A percentile compares a stretch with the other conserved stretches of the same genome.
Evolutionary conservation across 1,284 basidiomycete genomes (phyloP).

Genomic region (Cutaneotrichosporon sp.): DNA sequence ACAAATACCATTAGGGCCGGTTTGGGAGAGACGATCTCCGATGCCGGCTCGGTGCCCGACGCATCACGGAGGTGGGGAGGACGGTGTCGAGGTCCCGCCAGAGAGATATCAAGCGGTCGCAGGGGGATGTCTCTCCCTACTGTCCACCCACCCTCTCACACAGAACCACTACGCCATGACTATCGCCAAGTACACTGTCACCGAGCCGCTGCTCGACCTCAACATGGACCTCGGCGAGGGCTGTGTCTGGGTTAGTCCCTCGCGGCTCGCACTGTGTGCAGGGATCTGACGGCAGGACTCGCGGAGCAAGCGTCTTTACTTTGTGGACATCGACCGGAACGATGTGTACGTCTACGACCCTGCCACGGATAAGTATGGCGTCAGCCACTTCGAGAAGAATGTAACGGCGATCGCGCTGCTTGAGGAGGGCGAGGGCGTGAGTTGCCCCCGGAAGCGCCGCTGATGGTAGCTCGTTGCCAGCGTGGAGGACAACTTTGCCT

Average conservation of each 20-base stretch:
- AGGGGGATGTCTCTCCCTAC: no score
- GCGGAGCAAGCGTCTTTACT: conserved; percentile 24
- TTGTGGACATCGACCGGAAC: conserved; percentile 33
- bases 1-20: background rate
- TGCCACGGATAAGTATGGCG: conserved; percentile 19
- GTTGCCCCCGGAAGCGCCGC: conserved; percentile 1
- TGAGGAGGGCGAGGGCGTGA: conserved; percentile 24
- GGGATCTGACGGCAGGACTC: conserved; percentile 20
- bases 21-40: background rate
- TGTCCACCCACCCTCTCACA: no score
- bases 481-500: conserved; percentile 21
- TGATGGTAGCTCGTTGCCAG: conserved; percentile 26
- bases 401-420: conserved; percentile 19
- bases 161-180: background rate
- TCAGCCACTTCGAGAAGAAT: conserved; percentile 28
- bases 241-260: conserved; percentile 16
- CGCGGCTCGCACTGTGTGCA: no score
- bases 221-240: conserved; percentile 27
- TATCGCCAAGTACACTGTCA: conserved; percentile 14
- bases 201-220: conserved; percentile 24
- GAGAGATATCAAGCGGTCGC: no score
- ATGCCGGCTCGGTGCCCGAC: background rate
- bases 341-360: conserved; percentile 30
- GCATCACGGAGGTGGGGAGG: background rate
- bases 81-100: background rate